Percentiles rank a stretch among this genome's conserved stretches.
These are phyloP conservation scores for Larix sibirica DNA, from an alignment of 83 land plant species.

Conservation along the genomic window DNA sequence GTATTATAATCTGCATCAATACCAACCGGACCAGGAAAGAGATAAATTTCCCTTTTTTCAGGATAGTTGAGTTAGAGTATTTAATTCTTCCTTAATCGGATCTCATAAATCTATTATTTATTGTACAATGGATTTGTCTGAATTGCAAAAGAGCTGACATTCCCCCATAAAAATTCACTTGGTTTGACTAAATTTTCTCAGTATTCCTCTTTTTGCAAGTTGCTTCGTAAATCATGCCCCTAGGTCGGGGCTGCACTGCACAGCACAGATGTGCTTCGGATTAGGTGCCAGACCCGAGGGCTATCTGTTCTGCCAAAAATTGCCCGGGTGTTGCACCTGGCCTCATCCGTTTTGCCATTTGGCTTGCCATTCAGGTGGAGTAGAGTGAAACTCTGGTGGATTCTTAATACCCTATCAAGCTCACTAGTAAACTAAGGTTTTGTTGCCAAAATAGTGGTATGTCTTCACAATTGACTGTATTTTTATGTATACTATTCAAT, in stretches of 20 bases:
- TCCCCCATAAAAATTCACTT: too few relatives aligned
- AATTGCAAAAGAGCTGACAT: too few relatives aligned
- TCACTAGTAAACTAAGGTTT: background rate
- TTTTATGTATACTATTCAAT: too few relatives aligned
- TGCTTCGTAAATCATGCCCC: background rate
- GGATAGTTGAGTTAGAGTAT: too few relatives aligned
- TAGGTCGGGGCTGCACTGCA: background rate
- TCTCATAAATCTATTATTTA: too few relatives aligned
- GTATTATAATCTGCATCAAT: too few relatives aligned
- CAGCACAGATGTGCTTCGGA: background rate
- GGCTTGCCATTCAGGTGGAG: background rate
- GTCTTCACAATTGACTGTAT: too few relatives aligned
- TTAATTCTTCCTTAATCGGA: too few relatives aligned
- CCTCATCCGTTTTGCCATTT: background rate
- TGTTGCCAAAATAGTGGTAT: background rate
- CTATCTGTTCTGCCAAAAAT: background rate
- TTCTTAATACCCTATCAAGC: background rate
- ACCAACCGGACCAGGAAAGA: too few relatives aligned
- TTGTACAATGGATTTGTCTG: too few relatives aligned
- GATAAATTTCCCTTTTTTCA: too few relatives aligned
- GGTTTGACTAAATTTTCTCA: too few relatives aligned
- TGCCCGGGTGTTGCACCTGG: background rate
- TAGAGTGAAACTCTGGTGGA: background rate
- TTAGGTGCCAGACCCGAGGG: background rate
- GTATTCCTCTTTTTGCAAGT: background rate